phyloP scores from a whole-genome alignment of 495 filamentous ascomycete species.

The Aspergillus ellipticus region DNA sequence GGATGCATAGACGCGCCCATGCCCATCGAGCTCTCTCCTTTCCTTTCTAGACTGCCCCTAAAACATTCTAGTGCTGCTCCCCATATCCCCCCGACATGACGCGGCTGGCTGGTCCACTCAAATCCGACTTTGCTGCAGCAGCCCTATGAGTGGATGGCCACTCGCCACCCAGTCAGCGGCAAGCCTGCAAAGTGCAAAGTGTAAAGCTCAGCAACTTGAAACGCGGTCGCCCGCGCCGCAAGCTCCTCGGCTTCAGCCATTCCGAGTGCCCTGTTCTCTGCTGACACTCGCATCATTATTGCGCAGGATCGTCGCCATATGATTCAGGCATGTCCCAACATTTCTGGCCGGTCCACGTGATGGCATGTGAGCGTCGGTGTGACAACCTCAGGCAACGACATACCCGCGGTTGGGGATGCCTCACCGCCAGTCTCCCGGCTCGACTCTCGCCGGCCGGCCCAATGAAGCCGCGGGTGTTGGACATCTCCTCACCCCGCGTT shows the following conservation, averaged over 20 bases:
- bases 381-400: background rate
- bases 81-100: background rate
- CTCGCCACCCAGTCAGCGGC: background rate
- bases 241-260: background rate
- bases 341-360: background rate
- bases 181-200: background rate
- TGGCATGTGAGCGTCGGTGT: background rate
- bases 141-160: background rate
- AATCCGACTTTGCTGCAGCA: background rate
- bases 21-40: no score
- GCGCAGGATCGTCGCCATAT: background rate
- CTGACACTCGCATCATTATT: background rate
- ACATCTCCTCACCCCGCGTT: background rate
- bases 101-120: background rate
- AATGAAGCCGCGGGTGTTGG: background rate
- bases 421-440: background rate
- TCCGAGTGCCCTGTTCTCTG: background rate
- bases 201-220: background rate
- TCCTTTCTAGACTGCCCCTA: no score
- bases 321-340: background rate
- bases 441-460: background rate
- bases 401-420: background rate
- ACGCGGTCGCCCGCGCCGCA: background rate
- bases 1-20: no score
- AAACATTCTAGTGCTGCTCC: background rate